Evolutionary conservation across 305 asterid species (phyloP).

Genomic region (Nicotiana rustica): DNA sequence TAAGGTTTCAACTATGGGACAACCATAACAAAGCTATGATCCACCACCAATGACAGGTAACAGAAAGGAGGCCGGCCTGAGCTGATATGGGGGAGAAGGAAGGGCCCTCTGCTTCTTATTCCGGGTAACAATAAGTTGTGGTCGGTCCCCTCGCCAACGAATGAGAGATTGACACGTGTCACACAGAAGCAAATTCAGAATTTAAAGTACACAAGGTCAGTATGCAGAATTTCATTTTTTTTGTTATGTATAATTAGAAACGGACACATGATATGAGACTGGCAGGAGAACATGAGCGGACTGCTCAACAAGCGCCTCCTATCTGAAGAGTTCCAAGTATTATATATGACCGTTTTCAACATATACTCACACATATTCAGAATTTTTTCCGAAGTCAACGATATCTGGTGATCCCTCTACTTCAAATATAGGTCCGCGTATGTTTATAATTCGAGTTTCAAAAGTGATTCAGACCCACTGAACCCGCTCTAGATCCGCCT

Average conservation of each 20-base stretch:
- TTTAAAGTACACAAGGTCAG: not conserved
- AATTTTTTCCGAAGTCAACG: too few species aligned
- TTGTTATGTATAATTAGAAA: not conserved
- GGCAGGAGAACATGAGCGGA: too few species aligned
- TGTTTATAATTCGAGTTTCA: not conserved
- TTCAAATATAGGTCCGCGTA: too few species aligned
- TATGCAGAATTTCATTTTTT: not conserved
- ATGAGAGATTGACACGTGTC: slow-evolving; percentile 36
- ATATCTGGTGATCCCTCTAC: too few species aligned
- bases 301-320: too few species aligned
- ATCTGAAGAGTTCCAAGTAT: too few species aligned
- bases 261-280: too few species aligned
- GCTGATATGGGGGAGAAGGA: slow-evolving; percentile 27
- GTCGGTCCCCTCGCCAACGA: not conserved
- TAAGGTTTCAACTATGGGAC: slow-evolving; percentile 38
- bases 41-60: slow-evolving; percentile 45
- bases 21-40: slow-evolving; percentile 36
- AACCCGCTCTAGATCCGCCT: not conserved
- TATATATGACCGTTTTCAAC: too few species aligned
- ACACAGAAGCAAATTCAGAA: not conserved
- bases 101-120: slow-evolving; percentile 27
- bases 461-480: not conserved
- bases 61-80: slow-evolving; percentile 36
- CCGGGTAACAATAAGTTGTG: not conserved
- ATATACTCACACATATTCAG: too few species aligned